Base-by-base conservation (phyloP, 176 grass and related monocot genomes). In the Triticum dicoccoides region DNA sequence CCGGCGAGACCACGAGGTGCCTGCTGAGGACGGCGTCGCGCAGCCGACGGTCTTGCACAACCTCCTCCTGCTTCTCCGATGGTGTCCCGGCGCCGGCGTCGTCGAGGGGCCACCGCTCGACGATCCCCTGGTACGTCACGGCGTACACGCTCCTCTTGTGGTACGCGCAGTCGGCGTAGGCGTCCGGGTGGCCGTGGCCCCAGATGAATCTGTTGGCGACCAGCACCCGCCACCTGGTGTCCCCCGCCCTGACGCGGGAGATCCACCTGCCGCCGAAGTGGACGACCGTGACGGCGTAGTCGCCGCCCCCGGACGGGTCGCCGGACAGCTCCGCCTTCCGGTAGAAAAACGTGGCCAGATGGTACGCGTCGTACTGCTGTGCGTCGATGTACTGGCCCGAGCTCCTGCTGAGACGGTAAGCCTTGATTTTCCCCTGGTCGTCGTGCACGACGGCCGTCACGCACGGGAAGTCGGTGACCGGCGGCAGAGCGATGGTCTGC, bases 311-410 rank as follows among this genome's bases (percentile, higher is more conserved):
- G 17, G 65, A 79, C 29, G 84, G 84, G 68, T 66, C 21, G 49
- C 84, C 39, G 24, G 76, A 86, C 35, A 86, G 0, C 47, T 70
- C 84, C 9, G 84, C 84, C 84, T 86, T 86, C 37, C 68, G 51
- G 76, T 86, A 86, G 84, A 79, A 79, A 33, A 17, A 68, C 38
- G 10, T 30, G 3, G 13, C 74, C 18, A 82, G 11, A 13, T n/a
- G 13, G 7, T 24, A 9, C 7, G 64, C 29, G 1, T 17, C 45
- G 49, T 69, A 30, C 6, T 21, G 54, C 18, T 6, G 54, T 0
- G 54, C 6, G 54, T 59, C 54, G 54, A 8, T 8, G 54, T 59
- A 59, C 18, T 3, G 6, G 18, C 54, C 54, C 18, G 18, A 59
- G 54, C 54, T 59, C 18, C 54, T 21, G 54, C 5, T 20, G 2